Evolutionary conservation across 1,284 basidiomycete species (phyloP).

Genomic region (Apiotrichum montevideense): DNA sequence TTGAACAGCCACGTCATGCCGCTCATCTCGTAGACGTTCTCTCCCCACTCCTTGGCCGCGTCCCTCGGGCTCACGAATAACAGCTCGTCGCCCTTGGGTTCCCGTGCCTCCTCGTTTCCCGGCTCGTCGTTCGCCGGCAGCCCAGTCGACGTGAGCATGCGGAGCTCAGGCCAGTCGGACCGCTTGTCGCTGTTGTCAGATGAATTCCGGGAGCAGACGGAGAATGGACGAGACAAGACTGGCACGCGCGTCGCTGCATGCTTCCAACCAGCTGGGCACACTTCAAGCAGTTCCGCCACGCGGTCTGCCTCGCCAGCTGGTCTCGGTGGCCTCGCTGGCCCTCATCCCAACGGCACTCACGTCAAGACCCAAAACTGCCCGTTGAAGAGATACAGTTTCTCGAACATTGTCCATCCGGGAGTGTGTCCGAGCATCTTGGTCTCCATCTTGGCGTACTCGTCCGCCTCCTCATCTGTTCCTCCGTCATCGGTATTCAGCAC

Average conservation of each 20-base stretch:
- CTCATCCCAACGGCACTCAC: constrained; percentile 36
- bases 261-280: too few relatives aligned
- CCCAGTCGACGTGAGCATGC: constrained; percentile 64
- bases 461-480: constrained; percentile 24
- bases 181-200: constrained; percentile 20
- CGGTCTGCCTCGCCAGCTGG: too few relatives aligned
- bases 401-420: constrained; percentile 45
- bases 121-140: constrained; percentile 56
- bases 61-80: constrained; percentile 55
- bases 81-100: constrained; percentile 57
- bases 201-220: background rate
- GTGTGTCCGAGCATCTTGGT: constrained; percentile 36
- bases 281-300: too few relatives aligned
- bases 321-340: too few relatives aligned
- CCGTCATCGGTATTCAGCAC: background rate
- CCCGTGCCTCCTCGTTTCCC: constrained; percentile 59
- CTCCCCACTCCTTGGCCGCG: constrained; percentile 60
- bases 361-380: constrained; percentile 64
- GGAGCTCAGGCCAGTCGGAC: constrained; percentile 56
- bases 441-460: constrained; percentile 21
- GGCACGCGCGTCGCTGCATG: too few relatives aligned
- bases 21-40: constrained; percentile 59
- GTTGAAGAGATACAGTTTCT: constrained; percentile 61
- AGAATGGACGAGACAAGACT: constrained; percentile 1
- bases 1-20: constrained; percentile 57